Evolutionary conservation across 495 filamentous ascomycete genomes (phyloP), one percentile per base, ranked within the genome.

Genomic region (Bacidia rubella): DNA sequence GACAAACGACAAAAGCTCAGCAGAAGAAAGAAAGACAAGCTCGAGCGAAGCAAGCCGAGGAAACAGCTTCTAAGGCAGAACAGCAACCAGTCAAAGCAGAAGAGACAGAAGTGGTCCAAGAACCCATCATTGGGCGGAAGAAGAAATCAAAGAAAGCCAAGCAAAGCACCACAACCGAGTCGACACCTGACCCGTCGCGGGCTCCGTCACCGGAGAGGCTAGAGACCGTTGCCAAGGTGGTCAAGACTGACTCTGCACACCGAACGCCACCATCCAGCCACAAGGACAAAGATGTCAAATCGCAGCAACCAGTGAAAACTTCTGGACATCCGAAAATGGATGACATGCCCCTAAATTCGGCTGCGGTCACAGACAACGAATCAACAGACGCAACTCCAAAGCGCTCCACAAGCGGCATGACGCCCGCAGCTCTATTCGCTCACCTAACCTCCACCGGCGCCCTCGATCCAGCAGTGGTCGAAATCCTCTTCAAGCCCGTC

Each of bases 1-100:
- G 85, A 38, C 66, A 74, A n/a, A 86, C 86, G 60, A 89, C 87
- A 15, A 98, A 97, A 72, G 90, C 81, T 57, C 87, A 93, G 60
- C 74, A 81, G 55, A 93, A 90, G 65, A 96, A 94, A 64, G 86
- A 94, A 58, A 73, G 88, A 43, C 69, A 75, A 58, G 75, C 79
- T 58, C 74, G 77, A 47, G 77, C 77, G 0, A 81, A 76, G 61
- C 69, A 74, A 38, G 70, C 73, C 0, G 82, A 86, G 63, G 81
- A 85, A 59, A 74, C 70, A 26, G 74, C 70, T 27, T 73, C 79
- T 57, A 76, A 77, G 47, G 66, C 70, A 17, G 85, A 86, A 54
- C 76, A 80, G 51, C 61, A 71, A 12, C 59, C 66, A 42, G 65
- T 73, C 4, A 68, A 72, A 39, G 60, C 67, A 11, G 74, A 79